phyloP scores from a whole-genome alignment of 2,329 filamentous ascomycete genomes.

The Aureobasidium sp. region DNA sequence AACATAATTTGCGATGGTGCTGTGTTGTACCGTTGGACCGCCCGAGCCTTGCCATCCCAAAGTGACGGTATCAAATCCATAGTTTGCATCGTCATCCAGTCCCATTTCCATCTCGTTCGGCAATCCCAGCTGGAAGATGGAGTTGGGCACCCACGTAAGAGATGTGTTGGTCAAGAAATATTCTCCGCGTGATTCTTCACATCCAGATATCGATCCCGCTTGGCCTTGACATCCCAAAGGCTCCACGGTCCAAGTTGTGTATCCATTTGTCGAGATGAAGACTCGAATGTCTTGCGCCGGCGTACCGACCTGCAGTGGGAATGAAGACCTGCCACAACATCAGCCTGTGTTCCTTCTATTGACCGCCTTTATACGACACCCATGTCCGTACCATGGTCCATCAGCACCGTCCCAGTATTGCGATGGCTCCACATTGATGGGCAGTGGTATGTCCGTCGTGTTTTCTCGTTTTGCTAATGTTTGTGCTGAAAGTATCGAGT shows the following conservation, averaged over 20 bases:
- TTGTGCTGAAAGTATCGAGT: not conserved
- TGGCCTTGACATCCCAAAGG: slow-evolving; percentile 18
- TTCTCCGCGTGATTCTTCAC: slow-evolving; percentile 23
- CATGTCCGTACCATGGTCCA: slow-evolving; percentile 16
- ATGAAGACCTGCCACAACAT: slow-evolving; percentile 30
- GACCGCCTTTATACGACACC: not conserved
- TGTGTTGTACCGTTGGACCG: slow-evolving; percentile 22
- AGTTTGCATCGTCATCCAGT: slow-evolving; percentile 23
- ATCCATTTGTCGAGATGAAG: slow-evolving; percentile 25
- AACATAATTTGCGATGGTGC: slow-evolving; percentile 19
- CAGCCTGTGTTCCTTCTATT: not conserved
- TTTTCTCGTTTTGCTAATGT: slow-evolving; percentile 11
- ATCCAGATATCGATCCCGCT: slow-evolving; percentile 20
- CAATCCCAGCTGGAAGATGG: slow-evolving; percentile 52
- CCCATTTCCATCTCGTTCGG: slow-evolving; percentile 42
- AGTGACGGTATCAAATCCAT: slow-evolving; percentile 27
- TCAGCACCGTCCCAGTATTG: slow-evolving; percentile 31
- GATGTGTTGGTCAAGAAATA: slow-evolving; percentile 46
- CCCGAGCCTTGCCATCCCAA: slow-evolving; percentile 29
- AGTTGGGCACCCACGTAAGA: slow-evolving; percentile 50
- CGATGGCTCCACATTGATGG: slow-evolving; percentile 26
- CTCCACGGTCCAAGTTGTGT: slow-evolving; percentile 23
- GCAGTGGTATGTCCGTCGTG: slow-evolving; percentile 20
- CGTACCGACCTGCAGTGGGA: slow-evolving; percentile 27
- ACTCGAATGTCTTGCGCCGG: slow-evolving; percentile 26